Conservation (phyloP, 1,284 basidiomycete species). For the Thecaphora thlaspeos region DNA sequence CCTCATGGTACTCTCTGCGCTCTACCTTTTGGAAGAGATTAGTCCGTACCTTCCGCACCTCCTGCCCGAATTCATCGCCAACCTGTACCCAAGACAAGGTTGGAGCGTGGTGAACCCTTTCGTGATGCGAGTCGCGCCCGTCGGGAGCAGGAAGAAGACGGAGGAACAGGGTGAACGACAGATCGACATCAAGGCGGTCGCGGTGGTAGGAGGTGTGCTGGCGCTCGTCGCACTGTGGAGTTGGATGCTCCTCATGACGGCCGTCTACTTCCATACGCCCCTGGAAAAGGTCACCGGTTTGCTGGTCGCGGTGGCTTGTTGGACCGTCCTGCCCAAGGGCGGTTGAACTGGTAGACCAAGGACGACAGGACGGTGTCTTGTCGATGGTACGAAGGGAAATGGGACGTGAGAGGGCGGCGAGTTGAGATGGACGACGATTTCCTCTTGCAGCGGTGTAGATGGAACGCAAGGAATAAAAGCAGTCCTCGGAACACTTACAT, state of each 20-base stretch:
- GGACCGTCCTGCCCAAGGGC: slow-evolving; percentile 41
- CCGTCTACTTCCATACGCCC: slow-evolving; percentile 86
- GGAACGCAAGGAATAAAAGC: too few species aligned
- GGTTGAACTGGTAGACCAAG: too few species aligned
- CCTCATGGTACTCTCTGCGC: slow-evolving; percentile 76
- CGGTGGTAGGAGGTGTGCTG: slow-evolving; percentile 52
- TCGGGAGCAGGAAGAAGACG: not conserved
- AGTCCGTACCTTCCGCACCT: slow-evolving; percentile 59
- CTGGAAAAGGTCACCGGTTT: slow-evolving; percentile 83
- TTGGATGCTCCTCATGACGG: slow-evolving; percentile 75
- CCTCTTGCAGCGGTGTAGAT: too few species aligned
- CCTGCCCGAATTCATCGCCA: not conserved
- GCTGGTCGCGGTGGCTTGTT: slow-evolving; percentile 39
- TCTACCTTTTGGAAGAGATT: slow-evolving; percentile 79
- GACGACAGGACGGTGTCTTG: too few species aligned
- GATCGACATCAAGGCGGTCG: not conserved
- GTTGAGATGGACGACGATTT: too few species aligned
- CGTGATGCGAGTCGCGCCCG: not conserved
- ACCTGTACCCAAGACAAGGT: not conserved
- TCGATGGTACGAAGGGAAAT: too few species aligned
- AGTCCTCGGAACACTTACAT: too few species aligned
- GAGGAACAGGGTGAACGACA: not conserved
- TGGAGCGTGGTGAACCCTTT: slow-evolving; percentile 10
- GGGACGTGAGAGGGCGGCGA: too few species aligned
- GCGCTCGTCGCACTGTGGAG: slow-evolving; percentile 70